Evolutionary conservation across 805 yeast species (phyloP), one percentile per base, ranked within the genome.

Genomic region (Pichia thaimueangensis): DNA sequence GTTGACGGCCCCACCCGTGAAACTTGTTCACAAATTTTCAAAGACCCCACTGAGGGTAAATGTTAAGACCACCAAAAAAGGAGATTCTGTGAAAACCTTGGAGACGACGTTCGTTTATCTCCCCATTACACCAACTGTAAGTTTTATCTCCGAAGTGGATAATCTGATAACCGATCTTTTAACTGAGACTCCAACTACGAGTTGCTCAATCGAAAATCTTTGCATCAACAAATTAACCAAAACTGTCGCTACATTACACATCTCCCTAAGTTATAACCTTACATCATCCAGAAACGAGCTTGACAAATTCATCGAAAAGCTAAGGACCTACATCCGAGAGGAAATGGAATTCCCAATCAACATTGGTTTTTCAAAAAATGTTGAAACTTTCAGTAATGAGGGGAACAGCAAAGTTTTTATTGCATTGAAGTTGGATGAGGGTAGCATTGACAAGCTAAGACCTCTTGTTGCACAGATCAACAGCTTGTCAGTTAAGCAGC

Each of bases 41-140:
- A 40, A 40, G 30, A 16, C 15, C 7, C 43, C 43, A 11, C 6
- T 40, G 11, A 19, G 22, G 17, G 10, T 31, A 19, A 20, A 15
- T 9, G 20, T 13, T 2, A 27, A 12, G 13, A 20, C 7, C 4
- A 27, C 3, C 4, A 21, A n/a, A 17, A n/a, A 21, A 5, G 29
- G 16, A 9, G 17, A n/a, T 8, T 17, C 8, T 17, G 20, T 11
- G 28, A 17, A n/a, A 12, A 17, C 8, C 16, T 3, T 11, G 13
- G 41, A 38, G 25, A 30, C 29, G 4, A 17, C 36, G 4, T 38
- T 38, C 24, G 30, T 30, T 5, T 38, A 38, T 13, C 9, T 38
- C 7, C 34, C 35, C 4, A 19, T 38, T 2, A 8, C n/a, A 10
- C 15, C 27, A 6, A 15, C 9, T 11, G 30, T 19, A 19, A 6